phyloP scores from a whole-genome alignment of 192 early-diverging fungal genomes.

The Gamsiella multidivaricata region DNA sequence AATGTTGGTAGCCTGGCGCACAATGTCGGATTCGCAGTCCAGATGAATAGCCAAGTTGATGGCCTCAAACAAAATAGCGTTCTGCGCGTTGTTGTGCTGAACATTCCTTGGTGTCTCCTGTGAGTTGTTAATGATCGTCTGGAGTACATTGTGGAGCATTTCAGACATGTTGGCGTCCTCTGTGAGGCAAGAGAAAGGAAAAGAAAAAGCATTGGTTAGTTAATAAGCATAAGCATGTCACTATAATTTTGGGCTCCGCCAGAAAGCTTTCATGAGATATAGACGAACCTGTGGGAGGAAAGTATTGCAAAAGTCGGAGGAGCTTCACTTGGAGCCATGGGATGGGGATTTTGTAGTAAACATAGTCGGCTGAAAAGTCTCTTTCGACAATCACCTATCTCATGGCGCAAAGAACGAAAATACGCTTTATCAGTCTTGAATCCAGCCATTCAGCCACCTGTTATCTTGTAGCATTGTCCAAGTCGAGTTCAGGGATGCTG shows the following conservation, averaged over 20 bases:
- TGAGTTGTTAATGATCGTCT: conserved; percentile 85
- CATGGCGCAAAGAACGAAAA: not conserved
- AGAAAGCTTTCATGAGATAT: not conserved
- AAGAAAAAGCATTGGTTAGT: not conserved
- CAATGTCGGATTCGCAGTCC: conserved; percentile 87
- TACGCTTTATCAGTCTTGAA: not conserved
- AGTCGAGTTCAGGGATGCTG: too few relatives aligned
- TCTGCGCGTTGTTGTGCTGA: conserved; percentile 98
- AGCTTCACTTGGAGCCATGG: conserved; percentile 99
- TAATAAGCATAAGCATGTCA: conserved; percentile 9
- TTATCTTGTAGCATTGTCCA: too few relatives aligned
- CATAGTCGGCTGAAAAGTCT: conserved; percentile 85
- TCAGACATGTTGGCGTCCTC: conserved; percentile 66
- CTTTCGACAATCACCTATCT: conserved; percentile 84
- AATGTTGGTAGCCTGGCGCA: conserved; percentile 84
- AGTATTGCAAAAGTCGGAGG: conserved; percentile 94
- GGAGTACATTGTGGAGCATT: conserved; percentile 78
- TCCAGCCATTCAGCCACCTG: not conserved
- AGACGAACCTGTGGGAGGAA: conserved; percentile 77
- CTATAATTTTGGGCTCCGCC: too few relatives aligned
- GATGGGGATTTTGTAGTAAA: conserved; percentile 97
- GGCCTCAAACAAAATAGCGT: conserved; percentile 97
- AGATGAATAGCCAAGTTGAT: conserved; percentile 95
- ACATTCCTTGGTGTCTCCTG: conserved; percentile 94
- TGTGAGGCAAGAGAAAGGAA: conserved; percentile 3